These are phyloP conservation scores for Neoboletus magnificus DNA, from an alignment of 768 basidiomycete genomes.

Conservation along the genomic window DNA sequence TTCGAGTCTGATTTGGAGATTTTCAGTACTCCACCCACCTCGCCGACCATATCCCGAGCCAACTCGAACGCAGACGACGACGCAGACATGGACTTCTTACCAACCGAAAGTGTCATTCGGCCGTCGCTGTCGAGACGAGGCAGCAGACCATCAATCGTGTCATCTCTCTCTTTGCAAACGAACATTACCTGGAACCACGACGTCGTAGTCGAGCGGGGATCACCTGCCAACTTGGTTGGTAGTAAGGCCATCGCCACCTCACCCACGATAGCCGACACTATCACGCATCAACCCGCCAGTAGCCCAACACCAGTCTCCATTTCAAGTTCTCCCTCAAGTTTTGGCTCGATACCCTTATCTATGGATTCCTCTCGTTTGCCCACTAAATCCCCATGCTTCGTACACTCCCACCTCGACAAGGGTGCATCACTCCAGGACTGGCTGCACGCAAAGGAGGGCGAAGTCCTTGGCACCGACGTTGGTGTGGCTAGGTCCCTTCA, in stretches of 20 bases:
- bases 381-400: conserved; percentile 77
- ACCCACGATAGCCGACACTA: conserved; percentile 17
- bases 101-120: conserved; percentile 23
- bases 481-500: conserved; percentile 52
- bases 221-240: conserved; percentile 18
- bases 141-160: conserved; percentile 29
- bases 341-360: conserved; percentile 22
- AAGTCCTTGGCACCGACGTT: conserved; percentile 35
- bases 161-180: conserved; percentile 32
- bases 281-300: conserved; percentile 14
- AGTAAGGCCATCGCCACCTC: conserved; percentile 18
- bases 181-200: conserved; percentile 34
- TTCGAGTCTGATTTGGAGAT: conserved; percentile 35
- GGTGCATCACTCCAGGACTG: conserved; percentile 76
- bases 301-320: conserved; percentile 17
- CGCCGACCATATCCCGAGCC: conserved; percentile 32
- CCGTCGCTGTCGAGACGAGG: conserved; percentile 39
- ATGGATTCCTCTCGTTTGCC: conserved; percentile 27
- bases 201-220: conserved; percentile 35
- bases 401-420: conserved; percentile 89
- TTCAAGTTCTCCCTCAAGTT: conserved; percentile 30
- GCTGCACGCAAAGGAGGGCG: conserved; percentile 43
- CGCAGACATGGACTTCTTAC: conserved; percentile 9
- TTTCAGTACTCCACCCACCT: conserved; percentile 44
- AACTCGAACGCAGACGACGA: conserved; percentile 13